A percentile compares a stretch with the other conserved stretches of the same genome.
Evolutionary conservation across 768 basidiomycete genomes (phyloP).

Genomic region (Suillus occidentalis): DNA sequence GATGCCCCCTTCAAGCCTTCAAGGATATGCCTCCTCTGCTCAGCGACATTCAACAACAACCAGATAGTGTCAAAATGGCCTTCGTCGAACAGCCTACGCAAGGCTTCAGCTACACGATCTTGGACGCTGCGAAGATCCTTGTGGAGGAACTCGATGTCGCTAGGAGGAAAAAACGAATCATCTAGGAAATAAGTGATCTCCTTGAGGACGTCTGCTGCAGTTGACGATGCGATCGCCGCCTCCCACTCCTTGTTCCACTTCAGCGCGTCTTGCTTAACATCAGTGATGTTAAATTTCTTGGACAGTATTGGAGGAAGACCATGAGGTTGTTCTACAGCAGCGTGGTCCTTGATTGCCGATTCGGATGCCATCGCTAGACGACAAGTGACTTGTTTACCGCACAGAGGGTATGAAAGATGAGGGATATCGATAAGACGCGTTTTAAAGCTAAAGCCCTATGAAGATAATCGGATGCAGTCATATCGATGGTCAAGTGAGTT

Average conservation of each 20-base stretch:
- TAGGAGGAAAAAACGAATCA: neutral
- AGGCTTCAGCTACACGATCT: neutral
- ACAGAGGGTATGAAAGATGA: neutral
- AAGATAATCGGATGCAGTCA: neutral
- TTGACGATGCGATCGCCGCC: conserved; percentile 13
- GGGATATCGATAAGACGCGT: neutral
- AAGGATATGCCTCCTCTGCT: conserved; percentile 14
- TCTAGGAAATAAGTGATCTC: conserved; percentile 2
- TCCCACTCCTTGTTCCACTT: conserved; percentile 26
- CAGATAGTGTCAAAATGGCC: conserved; percentile 16
- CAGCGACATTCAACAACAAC: conserved; percentile 17
- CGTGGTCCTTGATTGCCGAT: neutral
- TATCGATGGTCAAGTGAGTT: neutral
- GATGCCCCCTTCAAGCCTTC: conserved; percentile 17
- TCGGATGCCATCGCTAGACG: neutral
- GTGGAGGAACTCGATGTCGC: conserved; percentile 1
- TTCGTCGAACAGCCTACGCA: neutral
- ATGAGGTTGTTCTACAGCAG: neutral
- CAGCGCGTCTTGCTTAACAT: conserved; percentile 11
- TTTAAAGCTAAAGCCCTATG: neutral
- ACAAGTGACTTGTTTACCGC: neutral
- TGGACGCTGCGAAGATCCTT: neutral
- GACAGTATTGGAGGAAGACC: conserved; percentile 3
- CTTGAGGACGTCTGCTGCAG: conserved; percentile 14
- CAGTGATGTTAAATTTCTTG: conserved; percentile 5